Evolutionary conservation across 371 early-diverging fungal species (phyloP), one percentile per base, ranked within the genome.

Genomic region (Rhizopus delemar): DNA sequence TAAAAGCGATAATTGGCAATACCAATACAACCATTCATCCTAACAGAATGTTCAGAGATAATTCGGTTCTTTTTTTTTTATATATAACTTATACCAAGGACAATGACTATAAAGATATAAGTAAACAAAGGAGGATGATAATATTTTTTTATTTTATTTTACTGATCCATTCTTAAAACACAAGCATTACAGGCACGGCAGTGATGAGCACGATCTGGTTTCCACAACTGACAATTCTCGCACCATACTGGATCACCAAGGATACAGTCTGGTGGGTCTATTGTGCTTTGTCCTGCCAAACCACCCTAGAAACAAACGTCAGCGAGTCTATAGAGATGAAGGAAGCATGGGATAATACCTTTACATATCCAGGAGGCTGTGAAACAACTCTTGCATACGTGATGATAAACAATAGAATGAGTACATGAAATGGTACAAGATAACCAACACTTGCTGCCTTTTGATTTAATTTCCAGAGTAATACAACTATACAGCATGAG

Each of bases 131-230:
- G 0, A n/a, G 32, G 9, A 50, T 3, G 52, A 28, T 13, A 39
- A 38, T 12, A 13, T 22, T 35, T 46, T 31, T 36, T 35, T 22
- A 22, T 22, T 22, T 11, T n/a, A 16, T 69, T 78, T 62, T 73
- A 84, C 84, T 86, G 86, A 60, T 86, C 86, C 80, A 86, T 84
- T 58, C 69, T 75, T 34, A 84, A 57, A 5, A 86, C 83, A 56
- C 86, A 86, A 41, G 73, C 66, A 58, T 76, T 76, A 58, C 86
- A 86, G n/a, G 77, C 81, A 38, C 79, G 69, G 53, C 86, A 86
- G 55, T 86, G 86, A 62, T 86, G 84, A 12, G 83, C 68, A 52
- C 86, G 56, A 66, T 82, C 83, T 11, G 86, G 82, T 61, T 83
- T 86, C 70, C 80, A 77, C 28, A 72, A 58, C 41, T 74, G 63